Percentiles rank a stretch among this genome's conserved stretches.
These are phyloP conservation scores for Glarea lozoyensis DNA, from an alignment of 495 filamentous ascomycete species.

Conservation along the genomic window DNA sequence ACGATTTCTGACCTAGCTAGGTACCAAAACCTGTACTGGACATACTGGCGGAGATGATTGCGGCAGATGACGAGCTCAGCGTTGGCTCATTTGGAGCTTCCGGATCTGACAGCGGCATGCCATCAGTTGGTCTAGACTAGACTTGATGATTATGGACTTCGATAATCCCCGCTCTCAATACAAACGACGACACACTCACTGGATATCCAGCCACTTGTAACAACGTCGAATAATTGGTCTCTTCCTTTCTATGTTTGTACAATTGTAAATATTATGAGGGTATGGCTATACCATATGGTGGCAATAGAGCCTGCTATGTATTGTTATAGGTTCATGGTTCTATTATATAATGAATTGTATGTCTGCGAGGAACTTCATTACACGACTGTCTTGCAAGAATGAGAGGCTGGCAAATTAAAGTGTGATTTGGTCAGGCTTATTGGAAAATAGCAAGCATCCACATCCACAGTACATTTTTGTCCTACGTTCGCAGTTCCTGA, in stretches of 20 bases:
- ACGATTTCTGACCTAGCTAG: constrained; percentile 12
- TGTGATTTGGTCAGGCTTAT: too few relatives aligned
- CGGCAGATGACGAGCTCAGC: constrained; percentile 66
- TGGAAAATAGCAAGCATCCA: too few relatives aligned
- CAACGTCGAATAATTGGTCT: constrained; percentile 5
- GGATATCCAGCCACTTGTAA: too few relatives aligned
- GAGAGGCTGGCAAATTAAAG: too few relatives aligned
- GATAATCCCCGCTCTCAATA: constrained; percentile 15
- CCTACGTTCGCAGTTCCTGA: too few relatives aligned
- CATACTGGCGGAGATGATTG: constrained; percentile 96
- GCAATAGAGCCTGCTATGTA: background rate
- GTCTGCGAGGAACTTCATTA: too few relatives aligned
- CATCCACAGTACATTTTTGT: too few relatives aligned
- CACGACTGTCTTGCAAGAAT: too few relatives aligned
- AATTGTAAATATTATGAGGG: constrained; percentile 16
- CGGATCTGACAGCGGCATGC: constrained; percentile 19
- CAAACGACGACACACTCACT: too few relatives aligned
- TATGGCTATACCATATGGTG: constrained; percentile 3
- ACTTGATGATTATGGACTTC: too few relatives aligned
- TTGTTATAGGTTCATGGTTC: background rate
- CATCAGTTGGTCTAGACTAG: constrained; percentile 19
- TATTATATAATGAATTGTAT: too few relatives aligned
- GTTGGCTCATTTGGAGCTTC: constrained; percentile 33
- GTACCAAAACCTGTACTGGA: constrained; percentile 70
- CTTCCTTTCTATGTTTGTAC: constrained; percentile 12